Conservation (phyloP, 23 red algal genomes). For the Pyropia haitanensis region DNA sequence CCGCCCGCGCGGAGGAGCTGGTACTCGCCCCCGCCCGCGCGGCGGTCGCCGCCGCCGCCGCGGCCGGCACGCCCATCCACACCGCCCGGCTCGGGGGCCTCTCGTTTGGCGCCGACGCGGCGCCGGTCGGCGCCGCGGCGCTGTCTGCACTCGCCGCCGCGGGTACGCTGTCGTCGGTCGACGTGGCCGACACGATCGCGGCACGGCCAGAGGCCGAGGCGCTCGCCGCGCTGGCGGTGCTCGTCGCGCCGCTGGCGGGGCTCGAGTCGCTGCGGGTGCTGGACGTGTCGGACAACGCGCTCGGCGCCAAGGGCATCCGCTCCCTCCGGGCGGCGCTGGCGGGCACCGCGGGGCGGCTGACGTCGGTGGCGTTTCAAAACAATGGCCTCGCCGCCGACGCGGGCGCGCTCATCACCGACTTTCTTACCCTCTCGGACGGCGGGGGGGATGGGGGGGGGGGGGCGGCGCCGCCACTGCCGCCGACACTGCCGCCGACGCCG, state of each 20-base stretch:
- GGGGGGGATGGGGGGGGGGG: not conserved
- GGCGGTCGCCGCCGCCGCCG: no score
- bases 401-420: constrained; percentile 33
- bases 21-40: no score
- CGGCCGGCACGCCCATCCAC: no score
- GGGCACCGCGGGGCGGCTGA: constrained; percentile 7
- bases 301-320: constrained; percentile 64
- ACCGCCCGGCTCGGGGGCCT: no score
- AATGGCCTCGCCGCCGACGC: constrained; percentile 67
- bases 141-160: not conserved
- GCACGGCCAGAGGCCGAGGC: no score
- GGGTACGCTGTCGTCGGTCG: no score
- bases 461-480: not conserved
- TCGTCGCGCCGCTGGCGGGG: no score
- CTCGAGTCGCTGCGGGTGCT: constrained; percentile 22
- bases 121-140: not conserved
- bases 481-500: not conserved
- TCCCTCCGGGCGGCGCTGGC: constrained; percentile 31
- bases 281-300: constrained; percentile 71
- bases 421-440: constrained; percentile 2
- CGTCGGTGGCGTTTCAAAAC: constrained; percentile 27
- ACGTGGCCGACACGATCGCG: no score
- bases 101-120: constrained; percentile 13
- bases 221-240: no score
- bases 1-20: no score